Evolutionary conservation across 2,329 filamentous ascomycete genomes (phyloP).

Genomic region (Dactylellina parvicollis): DNA sequence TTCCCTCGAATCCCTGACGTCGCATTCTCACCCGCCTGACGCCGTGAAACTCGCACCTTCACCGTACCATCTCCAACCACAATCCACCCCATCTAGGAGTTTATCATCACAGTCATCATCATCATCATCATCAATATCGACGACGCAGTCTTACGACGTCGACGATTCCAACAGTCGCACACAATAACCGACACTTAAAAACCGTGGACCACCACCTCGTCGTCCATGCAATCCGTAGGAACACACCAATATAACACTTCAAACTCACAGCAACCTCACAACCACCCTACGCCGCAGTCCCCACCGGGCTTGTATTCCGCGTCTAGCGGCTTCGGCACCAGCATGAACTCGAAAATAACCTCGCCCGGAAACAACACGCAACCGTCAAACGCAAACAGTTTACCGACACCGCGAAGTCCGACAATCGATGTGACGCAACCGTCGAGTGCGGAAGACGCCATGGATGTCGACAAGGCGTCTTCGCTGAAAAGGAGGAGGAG

Average conservation of each 20-base stretch:
- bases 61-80: slow-evolving; percentile 5
- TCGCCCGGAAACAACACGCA: slow-evolving; percentile 40
- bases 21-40: slow-evolving; percentile 15
- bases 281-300: slow-evolving; percentile 51
- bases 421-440: slow-evolving; percentile 34
- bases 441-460: slow-evolving; percentile 36
- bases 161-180: not conserved
- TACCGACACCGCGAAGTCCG: slow-evolving; percentile 50
- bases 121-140: not conserved
- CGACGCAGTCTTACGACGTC: not conserved
- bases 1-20: not conserved
- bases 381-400: slow-evolving; percentile 28
- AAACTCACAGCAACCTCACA: slow-evolving; percentile 53
- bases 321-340: slow-evolving; percentile 51
- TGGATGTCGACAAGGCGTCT: slow-evolving; percentile 39
- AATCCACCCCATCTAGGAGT: slow-evolving; percentile 1
- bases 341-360: slow-evolving; percentile 52
- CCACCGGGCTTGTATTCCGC: slow-evolving; percentile 53
- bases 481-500: slow-evolving; percentile 52
- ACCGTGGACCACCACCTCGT: slow-evolving; percentile 36
- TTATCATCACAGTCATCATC: not conserved
- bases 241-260: slow-evolving; percentile 55
- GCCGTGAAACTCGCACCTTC: too few relatives aligned
- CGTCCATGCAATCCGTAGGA: slow-evolving; percentile 54
- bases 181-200: slow-evolving; percentile 3